A percentile compares a stretch with the other conserved stretches of the same genome.
phyloP scores from a whole-genome alignment of 2,329 filamentous ascomycete species.

The Cladosporium velox region DNA sequence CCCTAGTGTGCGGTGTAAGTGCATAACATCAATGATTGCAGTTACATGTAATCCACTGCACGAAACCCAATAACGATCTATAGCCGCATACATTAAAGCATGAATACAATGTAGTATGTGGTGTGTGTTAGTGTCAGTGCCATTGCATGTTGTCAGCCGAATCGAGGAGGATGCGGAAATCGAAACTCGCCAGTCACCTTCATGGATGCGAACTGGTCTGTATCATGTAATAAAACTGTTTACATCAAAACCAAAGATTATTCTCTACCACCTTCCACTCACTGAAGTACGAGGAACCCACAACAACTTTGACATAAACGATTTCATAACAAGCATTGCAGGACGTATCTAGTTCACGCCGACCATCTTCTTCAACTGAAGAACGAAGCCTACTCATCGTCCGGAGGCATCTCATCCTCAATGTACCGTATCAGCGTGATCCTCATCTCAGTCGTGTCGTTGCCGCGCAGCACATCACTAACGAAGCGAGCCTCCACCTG shows the following conservation, averaged over 20 bases:
- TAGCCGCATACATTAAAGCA: background rate
- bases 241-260: background rate
- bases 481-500: conserved; percentile 97
- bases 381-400: conserved; percentile 70
- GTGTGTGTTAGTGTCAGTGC: background rate
- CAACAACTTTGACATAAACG: background rate
- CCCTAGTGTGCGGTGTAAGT: too few species aligned
- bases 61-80: background rate
- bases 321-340: background rate
- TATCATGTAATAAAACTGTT: too few species aligned
- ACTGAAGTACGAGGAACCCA: background rate
- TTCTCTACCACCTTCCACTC: background rate
- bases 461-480: conserved; percentile 86
- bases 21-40: too few species aligned
- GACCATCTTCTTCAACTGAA: background rate
- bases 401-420: conserved; percentile 94
- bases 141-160: background rate
- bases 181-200: background rate
- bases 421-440: conserved; percentile 91
- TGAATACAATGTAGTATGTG: background rate
- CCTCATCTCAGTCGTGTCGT: conserved; percentile 96
- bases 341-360: background rate
- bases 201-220: too few species aligned
- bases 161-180: background rate
- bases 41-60: background rate